These are phyloP conservation scores for Pyrenula aspistea DNA, from an alignment of 495 filamentous ascomycete genomes.

Conservation along the genomic window DNA sequence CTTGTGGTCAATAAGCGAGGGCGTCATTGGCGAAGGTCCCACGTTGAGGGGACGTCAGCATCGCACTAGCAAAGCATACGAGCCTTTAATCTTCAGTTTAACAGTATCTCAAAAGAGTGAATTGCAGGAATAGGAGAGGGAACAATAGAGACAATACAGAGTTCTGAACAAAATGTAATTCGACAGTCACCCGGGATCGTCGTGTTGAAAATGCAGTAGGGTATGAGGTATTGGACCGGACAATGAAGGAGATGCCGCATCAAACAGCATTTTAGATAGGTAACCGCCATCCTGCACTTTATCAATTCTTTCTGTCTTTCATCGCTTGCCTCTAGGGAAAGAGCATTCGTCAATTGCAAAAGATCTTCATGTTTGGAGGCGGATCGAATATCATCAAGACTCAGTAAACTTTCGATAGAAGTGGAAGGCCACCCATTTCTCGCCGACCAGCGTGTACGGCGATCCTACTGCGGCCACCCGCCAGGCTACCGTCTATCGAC, in stretches of 20 bases:
- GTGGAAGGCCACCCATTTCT: too few relatives aligned
- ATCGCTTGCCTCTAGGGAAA: not conserved
- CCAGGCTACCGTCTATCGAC: too few relatives aligned
- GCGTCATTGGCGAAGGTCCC: too few relatives aligned
- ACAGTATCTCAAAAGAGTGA: not conserved
- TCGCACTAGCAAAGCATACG: too few relatives aligned
- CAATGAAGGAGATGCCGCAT: not conserved
- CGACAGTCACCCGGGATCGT: not conserved
- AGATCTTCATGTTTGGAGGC: too few relatives aligned
- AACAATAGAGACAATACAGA: not conserved
- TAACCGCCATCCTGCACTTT: not conserved
- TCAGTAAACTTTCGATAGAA: too few relatives aligned
- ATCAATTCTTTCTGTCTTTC: not conserved
- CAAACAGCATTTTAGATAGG: not conserved
- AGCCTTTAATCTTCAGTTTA: not conserved
- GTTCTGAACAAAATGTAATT: not conserved
- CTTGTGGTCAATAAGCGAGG: too few relatives aligned
- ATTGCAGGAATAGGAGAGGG: not conserved
- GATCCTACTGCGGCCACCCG: too few relatives aligned
- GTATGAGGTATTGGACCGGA: not conserved
- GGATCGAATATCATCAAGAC: too few relatives aligned
- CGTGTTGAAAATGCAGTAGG: not conserved
- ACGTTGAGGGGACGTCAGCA: too few relatives aligned
- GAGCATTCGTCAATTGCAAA: too few relatives aligned
- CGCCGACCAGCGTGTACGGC: too few relatives aligned